These are phyloP conservation scores for Saccharomyces hybrid DNA, from an alignment of 1,139 yeast species.

Conservation along the genomic window DNA sequence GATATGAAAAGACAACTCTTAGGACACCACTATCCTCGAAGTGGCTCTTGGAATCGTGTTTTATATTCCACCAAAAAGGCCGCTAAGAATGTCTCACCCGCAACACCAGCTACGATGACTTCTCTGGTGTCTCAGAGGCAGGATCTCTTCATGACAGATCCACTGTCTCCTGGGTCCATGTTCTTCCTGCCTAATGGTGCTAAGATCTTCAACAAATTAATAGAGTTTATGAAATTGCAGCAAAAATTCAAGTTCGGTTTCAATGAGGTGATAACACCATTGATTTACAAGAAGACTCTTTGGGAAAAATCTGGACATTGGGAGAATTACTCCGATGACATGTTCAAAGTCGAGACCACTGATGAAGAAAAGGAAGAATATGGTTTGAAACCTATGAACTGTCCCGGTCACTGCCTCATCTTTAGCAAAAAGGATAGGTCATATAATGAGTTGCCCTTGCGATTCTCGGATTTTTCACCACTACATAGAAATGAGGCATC, in stretches of 20 bases:
- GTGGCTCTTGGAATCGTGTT: background rate
- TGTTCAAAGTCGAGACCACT: constrained; percentile 66
- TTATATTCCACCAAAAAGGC: constrained; percentile 5
- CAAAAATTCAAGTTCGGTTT: constrained; percentile 75
- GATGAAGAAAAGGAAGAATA: constrained; percentile 47
- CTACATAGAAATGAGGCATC: constrained; percentile 92
- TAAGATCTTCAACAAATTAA: constrained; percentile 67
- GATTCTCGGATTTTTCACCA: constrained; percentile 89
- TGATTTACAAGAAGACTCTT: constrained; percentile 72
- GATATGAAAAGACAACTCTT: background rate
- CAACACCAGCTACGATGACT: background rate
- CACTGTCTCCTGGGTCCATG: constrained; percentile 77
- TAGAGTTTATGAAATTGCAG: constrained; percentile 76
- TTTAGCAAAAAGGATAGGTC: constrained; percentile 79
- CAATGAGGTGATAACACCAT: constrained; percentile 88
- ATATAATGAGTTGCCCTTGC: constrained; percentile 80
- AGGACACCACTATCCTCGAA: background rate
- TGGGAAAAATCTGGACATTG: constrained; percentile 97
- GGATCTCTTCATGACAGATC: constrained; percentile 67
- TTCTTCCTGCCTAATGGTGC: constrained; percentile 93
- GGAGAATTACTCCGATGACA: constrained; percentile 90
- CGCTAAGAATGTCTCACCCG: constrained; percentile 2
- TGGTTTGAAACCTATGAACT: constrained; percentile 96
- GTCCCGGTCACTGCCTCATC: constrained; percentile 95
- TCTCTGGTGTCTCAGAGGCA: constrained; percentile 39